Conservation (phyloP, 225 moss, liverwort and hornwort species). For the Physcomitrium patens region DNA sequence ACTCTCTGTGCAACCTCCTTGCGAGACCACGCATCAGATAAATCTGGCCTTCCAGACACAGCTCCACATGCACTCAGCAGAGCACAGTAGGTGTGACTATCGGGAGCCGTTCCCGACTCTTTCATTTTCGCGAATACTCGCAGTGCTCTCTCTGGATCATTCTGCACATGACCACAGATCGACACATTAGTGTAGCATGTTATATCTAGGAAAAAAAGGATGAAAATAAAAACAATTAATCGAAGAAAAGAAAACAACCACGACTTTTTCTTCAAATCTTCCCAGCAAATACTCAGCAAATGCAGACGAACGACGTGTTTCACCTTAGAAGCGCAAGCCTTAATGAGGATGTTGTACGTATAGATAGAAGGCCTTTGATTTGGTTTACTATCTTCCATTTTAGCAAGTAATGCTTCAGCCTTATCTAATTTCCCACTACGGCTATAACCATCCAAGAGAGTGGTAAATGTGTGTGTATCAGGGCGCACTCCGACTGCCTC, state of each 20-base stretch:
- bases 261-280: not conserved
- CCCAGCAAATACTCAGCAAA: conserved; percentile 2
- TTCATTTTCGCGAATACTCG: conserved; percentile 93
- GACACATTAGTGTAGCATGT: conserved; percentile 6
- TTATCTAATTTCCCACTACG: conserved; percentile 68
- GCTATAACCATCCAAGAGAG: conserved; percentile 90
- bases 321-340: conserved; percentile 77
- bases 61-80: conserved; percentile 73
- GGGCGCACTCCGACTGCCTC: conserved; percentile 80
- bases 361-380: conserved; percentile 72
- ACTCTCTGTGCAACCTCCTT: conserved; percentile 83
- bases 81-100: conserved; percentile 83
- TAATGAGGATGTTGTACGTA: conserved; percentile 89
- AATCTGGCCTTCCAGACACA: conserved; percentile 61
- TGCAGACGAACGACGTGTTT: conserved; percentile 12
- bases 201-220: not conserved
- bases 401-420: conserved; percentile 75
- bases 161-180: conserved; percentile 55
- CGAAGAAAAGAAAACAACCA: not conserved
- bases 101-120: conserved; percentile 63
- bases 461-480: conserved; percentile 80
- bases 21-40: conserved; percentile 73
- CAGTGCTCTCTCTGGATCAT: conserved; percentile 80
- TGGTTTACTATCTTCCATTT: conserved; percentile 74
- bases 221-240: not conserved